Evolutionary conservation across 805 yeast species (phyloP).

Genomic region (Alloascoidea hylecoeti): DNA sequence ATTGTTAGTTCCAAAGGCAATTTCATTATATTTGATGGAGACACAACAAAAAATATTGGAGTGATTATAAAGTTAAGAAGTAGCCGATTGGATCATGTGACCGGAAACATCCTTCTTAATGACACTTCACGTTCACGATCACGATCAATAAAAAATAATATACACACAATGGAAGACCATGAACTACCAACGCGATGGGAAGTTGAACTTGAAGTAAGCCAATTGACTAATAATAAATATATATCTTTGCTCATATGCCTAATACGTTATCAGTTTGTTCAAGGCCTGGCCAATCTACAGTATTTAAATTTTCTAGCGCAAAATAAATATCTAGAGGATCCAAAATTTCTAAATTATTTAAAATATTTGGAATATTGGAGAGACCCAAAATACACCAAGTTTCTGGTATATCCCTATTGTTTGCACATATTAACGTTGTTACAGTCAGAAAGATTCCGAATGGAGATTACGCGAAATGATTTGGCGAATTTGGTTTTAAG

Average conservation of each 20-base stretch:
- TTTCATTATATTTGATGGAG: too few species aligned
- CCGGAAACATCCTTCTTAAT: background rate
- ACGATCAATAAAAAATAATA: background rate
- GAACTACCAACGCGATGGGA: constrained; percentile 75
- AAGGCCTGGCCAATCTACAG: constrained; percentile 80
- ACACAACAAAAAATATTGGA: too few species aligned
- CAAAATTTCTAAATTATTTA: constrained; percentile 59
- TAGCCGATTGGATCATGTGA: too few species aligned
- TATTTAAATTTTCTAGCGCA: constrained; percentile 82
- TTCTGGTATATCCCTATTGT: constrained; percentile 77
- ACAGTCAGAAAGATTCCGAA: constrained; percentile 21
- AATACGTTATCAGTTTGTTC: constrained; percentile 50
- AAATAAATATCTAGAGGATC: constrained; percentile 59
- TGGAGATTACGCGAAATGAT: constrained; percentile 23
- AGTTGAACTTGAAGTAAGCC: constrained; percentile 60
- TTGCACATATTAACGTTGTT: constrained; percentile 61
- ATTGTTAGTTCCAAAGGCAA: constrained; percentile 7
- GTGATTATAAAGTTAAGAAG: too few species aligned
- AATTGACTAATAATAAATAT: constrained; percentile 1
- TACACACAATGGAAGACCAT: background rate
- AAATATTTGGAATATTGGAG: constrained; percentile 82
- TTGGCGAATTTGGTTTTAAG: constrained; percentile 26
- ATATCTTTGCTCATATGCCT: background rate
- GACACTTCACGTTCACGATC: background rate
- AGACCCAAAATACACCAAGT: constrained; percentile 52